Evolutionary conservation across 768 basidiomycete genomes (phyloP), one percentile per base, ranked within the genome.

Genomic region (Leucocoprinus leucothites): DNA sequence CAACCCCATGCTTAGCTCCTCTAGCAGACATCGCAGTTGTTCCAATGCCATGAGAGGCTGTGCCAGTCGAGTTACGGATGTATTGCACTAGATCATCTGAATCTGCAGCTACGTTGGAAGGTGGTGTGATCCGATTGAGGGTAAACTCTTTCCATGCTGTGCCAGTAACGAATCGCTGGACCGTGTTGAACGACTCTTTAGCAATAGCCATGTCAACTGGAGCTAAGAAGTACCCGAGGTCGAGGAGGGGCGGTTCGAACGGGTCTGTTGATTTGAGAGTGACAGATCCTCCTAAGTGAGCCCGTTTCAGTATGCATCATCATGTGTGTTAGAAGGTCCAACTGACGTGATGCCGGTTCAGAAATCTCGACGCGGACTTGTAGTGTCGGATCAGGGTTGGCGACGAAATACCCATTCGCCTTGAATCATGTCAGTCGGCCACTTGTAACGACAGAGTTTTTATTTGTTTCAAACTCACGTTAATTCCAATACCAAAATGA

Each of bases 1-100:
- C 60, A n/a, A 69, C 68, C 34, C 67, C 68, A 24, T 56, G 43
- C n/a, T 38, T 21, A 1, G 63, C 61, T 16, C 56, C 59, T 50
- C 55, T 53, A 1, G 62, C 36, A 16, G 64, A 65, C 66, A 66
- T 67, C 9, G 56, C 50, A 13, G 61, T 60, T 13, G 61, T 63
- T 26, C 63, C 66, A 26, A 61, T 50, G 9, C 59, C 51, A 51
- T 67, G 66, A 47, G 57, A 57, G 34, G 61, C 57, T 3, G 61
- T 50, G 0, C 21, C 36, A 1, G 59, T 46, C 9, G 38, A 43
- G 22, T 56, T 48, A 4, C 58, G 57, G 45, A 61, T 51, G 47
- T 55, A 58, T 11, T 49, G 51, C 2, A 60, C 58, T 21, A 64
- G 36, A n/a, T 43, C 57, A 8, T 50, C 56, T n/a, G 47, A 48